Evolutionary conservation across 2,329 filamentous ascomycete genomes (phyloP).

Genomic region (Xylariaceae sp.): DNA sequence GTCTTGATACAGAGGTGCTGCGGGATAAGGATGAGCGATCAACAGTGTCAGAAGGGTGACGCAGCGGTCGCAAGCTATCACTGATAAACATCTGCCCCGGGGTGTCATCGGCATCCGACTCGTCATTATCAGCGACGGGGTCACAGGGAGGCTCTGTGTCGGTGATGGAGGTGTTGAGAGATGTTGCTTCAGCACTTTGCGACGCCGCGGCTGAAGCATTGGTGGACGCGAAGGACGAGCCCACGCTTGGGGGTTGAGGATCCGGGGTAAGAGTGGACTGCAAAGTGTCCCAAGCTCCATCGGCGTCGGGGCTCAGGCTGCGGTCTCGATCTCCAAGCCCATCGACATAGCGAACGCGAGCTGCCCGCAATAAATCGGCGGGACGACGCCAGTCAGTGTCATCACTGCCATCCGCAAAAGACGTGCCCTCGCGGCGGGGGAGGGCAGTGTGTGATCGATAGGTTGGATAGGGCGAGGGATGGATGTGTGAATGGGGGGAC

Average conservation of each 20-base stretch:
- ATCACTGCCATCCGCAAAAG: no score
- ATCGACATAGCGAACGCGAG: slow-evolving; percentile 45
- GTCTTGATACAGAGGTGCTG: background rate
- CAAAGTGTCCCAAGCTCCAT: slow-evolving; percentile 72
- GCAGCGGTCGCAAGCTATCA: no score
- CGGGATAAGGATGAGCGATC: no score
- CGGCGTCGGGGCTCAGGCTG: slow-evolving; percentile 71
- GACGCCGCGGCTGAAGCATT: slow-evolving; percentile 46
- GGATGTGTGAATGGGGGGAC: no score
- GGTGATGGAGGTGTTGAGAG: slow-evolving; percentile 46
- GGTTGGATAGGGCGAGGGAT: no score
- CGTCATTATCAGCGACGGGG: slow-evolving; percentile 54
- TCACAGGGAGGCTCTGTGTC: slow-evolving; percentile 47
- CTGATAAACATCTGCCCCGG: slow-evolving; percentile 16
- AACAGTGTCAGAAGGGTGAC: no score
- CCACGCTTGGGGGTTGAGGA: slow-evolving; percentile 72
- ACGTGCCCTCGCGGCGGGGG: no score
- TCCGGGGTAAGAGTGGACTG: slow-evolving; percentile 79
- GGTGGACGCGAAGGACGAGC: slow-evolving; percentile 77
- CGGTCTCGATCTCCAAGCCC: slow-evolving; percentile 82
- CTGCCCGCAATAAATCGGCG: background rate
- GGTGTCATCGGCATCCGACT: slow-evolving; percentile 51
- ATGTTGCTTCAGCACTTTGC: slow-evolving; percentile 40
- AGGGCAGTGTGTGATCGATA: no score
- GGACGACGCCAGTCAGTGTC: no score